Conservation (phyloP, 495 filamentous ascomycete genomes). For the Neurospora discreta region DNA sequence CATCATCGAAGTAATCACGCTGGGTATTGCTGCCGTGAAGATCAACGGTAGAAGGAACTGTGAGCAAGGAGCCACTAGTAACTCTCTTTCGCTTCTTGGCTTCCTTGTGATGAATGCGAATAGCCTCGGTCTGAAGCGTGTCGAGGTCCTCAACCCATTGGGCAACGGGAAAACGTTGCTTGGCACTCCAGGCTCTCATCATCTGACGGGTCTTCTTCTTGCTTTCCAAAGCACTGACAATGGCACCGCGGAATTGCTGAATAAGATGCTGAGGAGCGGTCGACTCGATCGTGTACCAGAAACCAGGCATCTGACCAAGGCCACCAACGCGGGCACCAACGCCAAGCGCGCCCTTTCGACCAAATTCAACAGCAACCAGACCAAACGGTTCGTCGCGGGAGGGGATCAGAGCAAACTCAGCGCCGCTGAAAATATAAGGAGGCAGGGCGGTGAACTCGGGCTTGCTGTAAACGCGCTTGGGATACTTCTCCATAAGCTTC, state of each 20-base stretch:
- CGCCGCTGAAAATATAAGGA: conserved; percentile 61
- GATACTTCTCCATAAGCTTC: conserved; percentile 57
- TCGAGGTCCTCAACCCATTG: conserved; percentile 55
- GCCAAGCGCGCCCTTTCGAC: conserved; percentile 63
- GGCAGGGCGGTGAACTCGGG: conserved; percentile 63
- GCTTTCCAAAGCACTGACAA: conserved; percentile 51
- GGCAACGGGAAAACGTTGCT: conserved; percentile 63
- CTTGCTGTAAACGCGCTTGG: conserved; percentile 57
- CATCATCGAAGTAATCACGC: conserved; percentile 9
- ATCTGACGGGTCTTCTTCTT: conserved; percentile 45
- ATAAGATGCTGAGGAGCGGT: conserved; percentile 56
- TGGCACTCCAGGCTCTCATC: conserved; percentile 66
- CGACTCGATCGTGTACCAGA: conserved; percentile 58
- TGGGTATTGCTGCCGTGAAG: neutral
- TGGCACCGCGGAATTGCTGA: conserved; percentile 60
- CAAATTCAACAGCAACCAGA: conserved; percentile 69
- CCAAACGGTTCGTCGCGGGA: conserved; percentile 71
- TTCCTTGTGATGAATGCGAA: conserved; percentile 17
- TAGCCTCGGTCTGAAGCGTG: conserved; percentile 46
- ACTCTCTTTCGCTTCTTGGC: conserved; percentile 3
- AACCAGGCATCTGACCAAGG: conserved; percentile 66
- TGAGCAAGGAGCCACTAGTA: conserved; percentile 5
- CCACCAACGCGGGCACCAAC: conserved; percentile 58
- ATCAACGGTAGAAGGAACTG: conserved; percentile 11
- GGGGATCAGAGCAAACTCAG: conserved; percentile 67